Conservation (phyloP, 164 flowering plant genomes). For the Stephania japonica region DNA sequence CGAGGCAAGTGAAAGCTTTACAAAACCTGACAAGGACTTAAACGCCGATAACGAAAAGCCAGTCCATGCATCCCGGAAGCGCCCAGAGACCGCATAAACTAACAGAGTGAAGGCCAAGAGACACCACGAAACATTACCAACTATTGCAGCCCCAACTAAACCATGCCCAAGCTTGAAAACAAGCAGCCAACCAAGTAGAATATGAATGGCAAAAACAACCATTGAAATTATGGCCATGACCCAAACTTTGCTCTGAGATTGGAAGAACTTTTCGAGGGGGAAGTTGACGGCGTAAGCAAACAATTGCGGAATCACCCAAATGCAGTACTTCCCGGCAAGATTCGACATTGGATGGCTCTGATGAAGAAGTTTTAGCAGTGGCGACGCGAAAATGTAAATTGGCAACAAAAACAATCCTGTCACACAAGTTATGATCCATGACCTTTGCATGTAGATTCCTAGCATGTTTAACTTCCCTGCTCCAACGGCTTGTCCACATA, state of each 20-base stretch:
- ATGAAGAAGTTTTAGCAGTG: conserved; percentile 33
- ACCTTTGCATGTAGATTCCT: conserved; percentile 48
- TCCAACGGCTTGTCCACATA: conserved; percentile 54
- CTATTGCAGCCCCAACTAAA: conserved; percentile 41
- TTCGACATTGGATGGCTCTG: conserved; percentile 34
- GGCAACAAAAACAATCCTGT: conserved; percentile 37
- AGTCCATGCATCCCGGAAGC: conserved; percentile 42
- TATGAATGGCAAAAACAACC: conserved; percentile 28
- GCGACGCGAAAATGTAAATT: conserved; percentile 37
- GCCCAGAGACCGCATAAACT: conserved; percentile 32
- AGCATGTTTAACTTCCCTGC: conserved; percentile 45
- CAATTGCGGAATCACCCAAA: conserved; percentile 45
- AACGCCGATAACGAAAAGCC: conserved; percentile 44
- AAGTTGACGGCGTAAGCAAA: conserved; percentile 46
- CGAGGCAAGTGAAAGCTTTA: conserved; percentile 50
- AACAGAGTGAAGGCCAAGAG: conserved; percentile 19
- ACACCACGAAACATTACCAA: conserved; percentile 45
- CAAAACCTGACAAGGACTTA: conserved; percentile 29
- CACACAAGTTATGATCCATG: conserved; percentile 36
- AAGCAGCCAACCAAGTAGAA: conserved; percentile 35
- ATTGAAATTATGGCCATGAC: conserved; percentile 40
- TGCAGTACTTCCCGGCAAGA: conserved; percentile 34
- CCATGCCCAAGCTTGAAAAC: conserved; percentile 34
- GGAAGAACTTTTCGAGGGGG: conserved; percentile 49
- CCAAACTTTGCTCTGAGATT: conserved; percentile 41